phyloP scores from a whole-genome alignment of 2,329 filamentous ascomycete genomes.

The Ilyonectria robusta region DNA sequence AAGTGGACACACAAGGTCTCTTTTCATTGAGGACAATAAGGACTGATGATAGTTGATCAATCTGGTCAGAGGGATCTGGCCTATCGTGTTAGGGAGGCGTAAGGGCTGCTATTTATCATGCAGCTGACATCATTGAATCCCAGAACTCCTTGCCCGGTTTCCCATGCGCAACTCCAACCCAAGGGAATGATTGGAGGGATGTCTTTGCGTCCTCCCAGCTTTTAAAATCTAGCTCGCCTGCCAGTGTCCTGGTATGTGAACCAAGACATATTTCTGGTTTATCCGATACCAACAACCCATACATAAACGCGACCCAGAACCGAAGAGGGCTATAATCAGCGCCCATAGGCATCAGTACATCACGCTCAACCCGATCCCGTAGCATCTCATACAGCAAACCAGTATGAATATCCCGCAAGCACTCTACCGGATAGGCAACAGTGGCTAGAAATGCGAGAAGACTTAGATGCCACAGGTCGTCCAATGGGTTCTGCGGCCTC shows the following conservation, averaged over 20 bases:
- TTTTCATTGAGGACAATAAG: too few species aligned
- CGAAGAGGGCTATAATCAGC: slow-evolving; percentile 25
- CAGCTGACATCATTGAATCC: slow-evolving; percentile 15
- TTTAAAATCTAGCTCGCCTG: slow-evolving; percentile 1
- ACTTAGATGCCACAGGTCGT: slow-evolving; percentile 33
- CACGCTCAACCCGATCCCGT: slow-evolving; percentile 4
- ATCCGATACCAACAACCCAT: slow-evolving; percentile 21
- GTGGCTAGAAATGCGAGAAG: slow-evolving; percentile 32
- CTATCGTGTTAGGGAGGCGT: too few species aligned
- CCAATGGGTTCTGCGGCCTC: slow-evolving; percentile 26
- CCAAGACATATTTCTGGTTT: not conserved
- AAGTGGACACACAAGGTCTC: too few species aligned
- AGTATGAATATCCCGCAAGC: slow-evolving; percentile 21
- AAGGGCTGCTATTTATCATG: not conserved
- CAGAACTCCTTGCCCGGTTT: slow-evolving; percentile 27
- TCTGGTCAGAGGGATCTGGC: too few species aligned
- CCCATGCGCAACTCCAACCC: slow-evolving; percentile 35
- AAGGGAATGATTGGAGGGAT: slow-evolving; percentile 28
- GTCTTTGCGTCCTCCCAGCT: slow-evolving; percentile 30
- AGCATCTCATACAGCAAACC: slow-evolving; percentile 25
- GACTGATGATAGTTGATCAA: too few species aligned
- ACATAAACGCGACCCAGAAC: slow-evolving; percentile 37
- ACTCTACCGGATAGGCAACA: slow-evolving; percentile 25
- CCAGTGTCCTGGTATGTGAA: not conserved
- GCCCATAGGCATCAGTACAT: not conserved